phyloP scores from a whole-genome alignment of 148 eudicot species.

The Rhododendron vialii region DNA sequence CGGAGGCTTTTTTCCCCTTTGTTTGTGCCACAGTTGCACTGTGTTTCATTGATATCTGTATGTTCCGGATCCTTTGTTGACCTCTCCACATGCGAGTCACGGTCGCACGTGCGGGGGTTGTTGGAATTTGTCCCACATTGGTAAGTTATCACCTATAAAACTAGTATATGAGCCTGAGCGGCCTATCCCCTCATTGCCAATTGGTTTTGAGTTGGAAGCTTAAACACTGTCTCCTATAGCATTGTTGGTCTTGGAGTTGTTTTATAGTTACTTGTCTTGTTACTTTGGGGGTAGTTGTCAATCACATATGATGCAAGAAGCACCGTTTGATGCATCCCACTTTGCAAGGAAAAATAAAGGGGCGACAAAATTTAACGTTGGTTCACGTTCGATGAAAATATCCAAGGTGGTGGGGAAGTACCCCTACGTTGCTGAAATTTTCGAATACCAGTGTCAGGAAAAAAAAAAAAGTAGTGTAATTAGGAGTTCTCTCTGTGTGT shows the following conservation, averaged over 20 bases:
- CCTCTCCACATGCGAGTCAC: not conserved
- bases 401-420: too few relatives aligned
- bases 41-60: too few relatives aligned
- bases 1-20: not conserved
- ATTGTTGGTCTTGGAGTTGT: not conserved
- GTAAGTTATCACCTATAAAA: not conserved
- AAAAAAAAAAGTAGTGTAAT: too few relatives aligned
- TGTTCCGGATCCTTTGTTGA: too few relatives aligned
- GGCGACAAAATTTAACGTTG: not conserved
- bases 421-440: not conserved
- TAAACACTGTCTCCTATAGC: not conserved
- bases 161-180: not conserved
- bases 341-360: not conserved
- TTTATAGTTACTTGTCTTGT: not conserved
- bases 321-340: not conserved
- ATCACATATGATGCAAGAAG: not conserved
- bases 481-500: too few relatives aligned
- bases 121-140: not conserved
- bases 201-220: not conserved
- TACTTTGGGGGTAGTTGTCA: not conserved
- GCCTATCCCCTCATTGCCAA: not conserved
- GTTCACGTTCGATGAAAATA: not conserved
- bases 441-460: too few relatives aligned
- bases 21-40: not conserved
- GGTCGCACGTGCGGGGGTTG: not conserved